Evolutionary conservation across 2,329 filamentous ascomycete genomes (phyloP).

Genomic region (Drechslera avenae): DNA sequence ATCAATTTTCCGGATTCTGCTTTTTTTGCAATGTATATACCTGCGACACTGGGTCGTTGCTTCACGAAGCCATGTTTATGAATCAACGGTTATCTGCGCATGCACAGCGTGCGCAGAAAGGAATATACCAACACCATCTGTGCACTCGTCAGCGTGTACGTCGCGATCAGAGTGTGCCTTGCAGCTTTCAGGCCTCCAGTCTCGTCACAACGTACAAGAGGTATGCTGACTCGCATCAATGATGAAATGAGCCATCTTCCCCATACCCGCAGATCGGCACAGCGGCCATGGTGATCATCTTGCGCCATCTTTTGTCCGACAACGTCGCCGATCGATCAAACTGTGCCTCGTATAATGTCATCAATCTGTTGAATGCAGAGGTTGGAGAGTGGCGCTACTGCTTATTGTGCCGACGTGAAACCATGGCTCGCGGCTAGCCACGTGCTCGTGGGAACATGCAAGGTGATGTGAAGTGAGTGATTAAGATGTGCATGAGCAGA

Average conservation of each 20-base stretch:
- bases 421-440: too few relatives aligned
- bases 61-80: slow-evolving; percentile 34
- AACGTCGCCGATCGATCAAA: not conserved
- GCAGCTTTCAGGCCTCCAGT: too few relatives aligned
- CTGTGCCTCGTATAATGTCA: not conserved
- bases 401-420: too few relatives aligned
- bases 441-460: not conserved
- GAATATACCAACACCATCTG: slow-evolving; percentile 3
- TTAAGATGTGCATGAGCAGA: too few relatives aligned
- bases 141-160: not conserved
- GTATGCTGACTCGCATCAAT: slow-evolving; percentile 1
- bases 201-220: not conserved
- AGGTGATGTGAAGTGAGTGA: not conserved
- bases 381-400: too few relatives aligned
- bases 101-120: slow-evolving; percentile 34
- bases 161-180: not conserved
- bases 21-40: slow-evolving; percentile 44
- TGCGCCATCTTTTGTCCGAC: slow-evolving; percentile 1
- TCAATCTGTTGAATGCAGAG: too few relatives aligned
- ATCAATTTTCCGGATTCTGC: slow-evolving; percentile 18
- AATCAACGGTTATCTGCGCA: slow-evolving; percentile 39
- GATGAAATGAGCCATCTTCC: not conserved
- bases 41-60: slow-evolving; percentile 18
- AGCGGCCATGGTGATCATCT: slow-evolving; percentile 5
- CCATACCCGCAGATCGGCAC: slow-evolving; percentile 19